Evolutionary conservation across 805 yeast species (phyloP), one percentile per base, ranked within the genome.

Genomic region (Millerozyma acaciae): DNA sequence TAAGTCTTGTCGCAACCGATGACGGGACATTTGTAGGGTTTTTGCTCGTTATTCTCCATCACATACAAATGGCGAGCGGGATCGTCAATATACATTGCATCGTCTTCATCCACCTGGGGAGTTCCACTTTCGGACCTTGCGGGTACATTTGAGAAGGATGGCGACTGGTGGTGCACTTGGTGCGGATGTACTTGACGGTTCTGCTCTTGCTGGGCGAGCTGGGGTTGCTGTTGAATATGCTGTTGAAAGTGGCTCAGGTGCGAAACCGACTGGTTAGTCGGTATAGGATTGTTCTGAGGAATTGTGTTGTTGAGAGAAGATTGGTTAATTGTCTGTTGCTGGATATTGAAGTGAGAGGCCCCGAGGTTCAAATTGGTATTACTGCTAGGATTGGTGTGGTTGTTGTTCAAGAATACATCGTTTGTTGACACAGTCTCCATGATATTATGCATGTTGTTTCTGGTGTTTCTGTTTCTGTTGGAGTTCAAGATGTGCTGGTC

Each of bases 1-100:
- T 93, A 93, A 18, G 90, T 89, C 68, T 93, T 93, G 49, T 89
- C 97, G 62, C 98, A 93, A 6, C 98, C 98, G 51, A 88, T 84
- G 27, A 93, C 98, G 0, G 97, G 98, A 65, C 98, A 93, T 57
- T 84, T 88, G 67, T 82, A 93, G 19, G 98, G 98, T 59, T 93
- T 81, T 56, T 87, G 84, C 47, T 89, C 96, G 38, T 85, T 89
- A 42, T 79, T 81, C 60, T 89, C 97, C 68, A 85, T 80, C 21
- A 89, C 96, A 54, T 93, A 90, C 38, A 90, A 64, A 54, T 89
- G 93, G 43, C 97, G 75, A 1, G 97, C 96, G 0, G 97, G 98
- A 58, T 93, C 97, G 60, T 90, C 97, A 31, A 93, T 89, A 58
- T 88, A 88, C 68, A 82, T 80, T 37, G 79, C 80, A 44, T 72